Evolutionary conservation across 2,329 filamentous ascomycete genomes (phyloP).

Genomic region (Stachybotrys chartarum): DNA sequence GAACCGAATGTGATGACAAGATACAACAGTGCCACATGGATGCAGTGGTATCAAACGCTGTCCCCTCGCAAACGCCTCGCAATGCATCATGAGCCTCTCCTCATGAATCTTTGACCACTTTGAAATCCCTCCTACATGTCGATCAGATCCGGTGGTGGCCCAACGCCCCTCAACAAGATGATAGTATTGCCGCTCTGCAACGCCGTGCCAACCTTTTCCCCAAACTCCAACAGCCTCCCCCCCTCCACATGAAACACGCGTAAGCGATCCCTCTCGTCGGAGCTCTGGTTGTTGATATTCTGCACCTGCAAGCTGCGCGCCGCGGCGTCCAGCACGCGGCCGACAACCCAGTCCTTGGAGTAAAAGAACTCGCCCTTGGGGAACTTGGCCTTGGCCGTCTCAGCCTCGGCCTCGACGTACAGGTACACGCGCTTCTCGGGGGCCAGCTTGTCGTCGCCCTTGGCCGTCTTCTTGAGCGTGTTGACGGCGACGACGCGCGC

Average conservation of each 20-base stretch:
- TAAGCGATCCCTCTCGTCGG: slow-evolving; percentile 70
- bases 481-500: slow-evolving; percentile 64
- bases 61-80: neutral
- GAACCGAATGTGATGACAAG: neutral
- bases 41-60: neutral
- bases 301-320: slow-evolving; percentile 71
- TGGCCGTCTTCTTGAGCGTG: slow-evolving; percentile 76
- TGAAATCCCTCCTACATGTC: slow-evolving; percentile 22
- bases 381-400: slow-evolving; percentile 75
- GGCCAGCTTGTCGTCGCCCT: slow-evolving; percentile 78
- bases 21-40: neutral
- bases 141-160: slow-evolving; percentile 69
- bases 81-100: neutral
- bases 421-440: slow-evolving; percentile 84
- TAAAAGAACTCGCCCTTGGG: slow-evolving; percentile 79
- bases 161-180: slow-evolving; percentile 79
- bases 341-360: slow-evolving; percentile 81
- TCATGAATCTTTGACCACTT: neutral
- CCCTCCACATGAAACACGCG: slow-evolving; percentile 91
- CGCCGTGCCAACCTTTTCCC: slow-evolving; percentile 70
- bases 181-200: slow-evolving; percentile 83
- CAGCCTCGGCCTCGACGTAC: slow-evolving; percentile 82
- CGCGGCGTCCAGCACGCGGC: slow-evolving; percentile 70
- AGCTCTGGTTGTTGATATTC: slow-evolving; percentile 75
- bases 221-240: slow-evolving; percentile 78